A percentile compares a stretch with the other conserved stretches of the same genome.
Evolutionary conservation across 1,139 yeast genomes (phyloP).

Genomic region (Magnusiomyces fungicola): DNA sequence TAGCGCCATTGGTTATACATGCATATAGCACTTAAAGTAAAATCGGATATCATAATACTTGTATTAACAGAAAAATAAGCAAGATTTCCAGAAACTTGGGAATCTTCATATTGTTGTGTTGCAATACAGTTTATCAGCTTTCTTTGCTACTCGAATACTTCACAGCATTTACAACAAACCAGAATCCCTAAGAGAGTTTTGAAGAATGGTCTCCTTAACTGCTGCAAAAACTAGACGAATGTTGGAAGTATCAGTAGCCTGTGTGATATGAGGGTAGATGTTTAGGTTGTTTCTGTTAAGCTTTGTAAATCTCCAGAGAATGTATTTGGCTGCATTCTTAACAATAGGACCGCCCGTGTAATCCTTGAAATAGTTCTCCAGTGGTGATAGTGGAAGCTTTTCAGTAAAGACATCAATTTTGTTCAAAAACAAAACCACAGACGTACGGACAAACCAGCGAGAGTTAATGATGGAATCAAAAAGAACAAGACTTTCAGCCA

Average conservation of each 20-base stretch:
- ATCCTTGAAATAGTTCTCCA: constrained; percentile 80
- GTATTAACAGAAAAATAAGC: too few relatives aligned
- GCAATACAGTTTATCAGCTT: background rate
- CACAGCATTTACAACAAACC: constrained; percentile 49
- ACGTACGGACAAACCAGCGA: constrained; percentile 87
- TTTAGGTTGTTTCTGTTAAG: constrained; percentile 76
- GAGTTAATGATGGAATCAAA: constrained; percentile 90
- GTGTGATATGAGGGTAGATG: constrained; percentile 85
- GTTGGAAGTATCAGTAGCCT: constrained; percentile 89
- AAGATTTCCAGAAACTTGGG: too few relatives aligned
- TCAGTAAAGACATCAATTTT: constrained; percentile 87
- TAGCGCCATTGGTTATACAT: background rate
- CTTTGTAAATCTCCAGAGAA: constrained; percentile 84
- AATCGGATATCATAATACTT: too few relatives aligned
- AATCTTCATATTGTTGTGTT: background rate
- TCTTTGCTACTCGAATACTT: background rate
- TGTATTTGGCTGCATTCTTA: constrained; percentile 89
- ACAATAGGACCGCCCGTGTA: constrained; percentile 85
- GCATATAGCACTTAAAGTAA: background rate
- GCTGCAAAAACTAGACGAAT: constrained; percentile 87
- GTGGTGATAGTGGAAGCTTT: constrained; percentile 72
- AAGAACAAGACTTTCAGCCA: constrained; percentile 76
- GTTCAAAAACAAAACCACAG: constrained; percentile 77
- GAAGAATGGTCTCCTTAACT: constrained; percentile 80
- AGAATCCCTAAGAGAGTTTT: constrained; percentile 75